A percentile compares a stretch with the other conserved stretches of the same genome.
Evolutionary conservation across 2,329 filamentous ascomycete genomes (phyloP).

Genomic region (Penicillium brevicompactum): DNA sequence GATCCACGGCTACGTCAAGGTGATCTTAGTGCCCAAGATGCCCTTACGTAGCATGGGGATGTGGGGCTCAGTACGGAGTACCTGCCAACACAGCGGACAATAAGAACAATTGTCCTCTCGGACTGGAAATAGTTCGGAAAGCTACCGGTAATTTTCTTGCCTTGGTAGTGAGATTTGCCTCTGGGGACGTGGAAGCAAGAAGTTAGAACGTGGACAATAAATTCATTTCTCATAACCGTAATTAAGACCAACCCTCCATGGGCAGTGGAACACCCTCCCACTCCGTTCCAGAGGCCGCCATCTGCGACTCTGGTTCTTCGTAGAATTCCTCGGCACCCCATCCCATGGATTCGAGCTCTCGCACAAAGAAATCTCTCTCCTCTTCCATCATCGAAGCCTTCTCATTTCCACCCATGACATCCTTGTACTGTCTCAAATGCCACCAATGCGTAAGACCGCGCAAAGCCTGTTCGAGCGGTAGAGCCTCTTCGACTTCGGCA

Average conservation of each 20-base stretch:
- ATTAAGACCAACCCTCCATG: slow-evolving; percentile 35
- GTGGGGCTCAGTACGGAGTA: no score
- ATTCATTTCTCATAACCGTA: slow-evolving; percentile 10
- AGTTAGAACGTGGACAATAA: neutral
- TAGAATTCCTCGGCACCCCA: slow-evolving; percentile 40
- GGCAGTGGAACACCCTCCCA: slow-evolving; percentile 40
- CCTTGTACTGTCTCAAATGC: slow-evolving; percentile 80
- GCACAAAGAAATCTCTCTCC: slow-evolving; percentile 77
- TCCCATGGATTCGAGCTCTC: slow-evolving; percentile 73
- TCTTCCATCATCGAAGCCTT: slow-evolving; percentile 63
- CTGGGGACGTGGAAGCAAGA: no score
- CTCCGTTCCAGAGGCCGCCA: slow-evolving; percentile 34
- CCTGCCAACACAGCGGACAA: no score
- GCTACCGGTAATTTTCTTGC: no score
- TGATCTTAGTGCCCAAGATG: neutral
- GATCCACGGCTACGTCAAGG: neutral
- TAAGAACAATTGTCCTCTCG: no score
- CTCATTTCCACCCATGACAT: slow-evolving; percentile 64
- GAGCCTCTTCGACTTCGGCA: slow-evolving; percentile 86
- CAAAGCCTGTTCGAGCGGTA: slow-evolving; percentile 89
- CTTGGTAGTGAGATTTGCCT: no score
- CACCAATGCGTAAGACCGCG: slow-evolving; percentile 92
- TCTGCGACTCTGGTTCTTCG: slow-evolving; percentile 31
- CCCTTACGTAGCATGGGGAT: no score
- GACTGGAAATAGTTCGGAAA: no score